Base-by-base conservation (phyloP, 345 rosid species). In the Sapria himalayana region DNA sequence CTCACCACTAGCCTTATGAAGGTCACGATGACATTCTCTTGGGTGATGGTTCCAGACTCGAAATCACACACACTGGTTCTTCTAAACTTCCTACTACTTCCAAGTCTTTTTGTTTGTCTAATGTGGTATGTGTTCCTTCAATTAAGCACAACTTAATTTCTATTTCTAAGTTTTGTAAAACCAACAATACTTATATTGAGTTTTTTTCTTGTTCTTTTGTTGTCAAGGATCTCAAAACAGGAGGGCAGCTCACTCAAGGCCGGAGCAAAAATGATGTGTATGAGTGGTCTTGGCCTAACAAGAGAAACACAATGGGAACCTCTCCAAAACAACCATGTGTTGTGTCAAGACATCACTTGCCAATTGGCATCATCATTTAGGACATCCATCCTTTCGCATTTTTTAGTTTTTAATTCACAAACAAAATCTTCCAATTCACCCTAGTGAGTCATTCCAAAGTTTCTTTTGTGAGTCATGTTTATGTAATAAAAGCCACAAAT, bases 151-250 rank as follows among this genome's bases (percentile, higher is more conserved):
- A 37, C 6, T 22, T 47, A 2, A 15, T 35, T 17, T 47, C 16
- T 47, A 15, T 37, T 11, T 47, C 43, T 47, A 1, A 34, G 7
- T 47, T 47, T 22, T 47, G 41, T 13, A 9, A 37, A 5, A 4
- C 41, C 8, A 38, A 38, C 23, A 15, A 35, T 3, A 20, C 21
- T 8, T 47, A 9, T 5, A 23, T 47, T 35, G 41, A 34, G 37
- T 33, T 47, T 23, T 33, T 24, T 4, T 22, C 42, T 4, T 7
- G 3, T 15, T 14, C 0, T 12, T 46, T 46, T 46, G 2, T 9
- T 16, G 37, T 44, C 11, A 44, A 44, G 24, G 37, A 44, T 19
- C 22, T 44, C 11, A 3, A 11, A 19, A 27, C 16, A 25, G 37
- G 37, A 22, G 37, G 19, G 10, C 12, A 13, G 17, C 33, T 41